These are phyloP conservation scores for Pichia nanzhaoensis DNA, from an alignment of 805 yeast species.

Conservation along the genomic window DNA sequence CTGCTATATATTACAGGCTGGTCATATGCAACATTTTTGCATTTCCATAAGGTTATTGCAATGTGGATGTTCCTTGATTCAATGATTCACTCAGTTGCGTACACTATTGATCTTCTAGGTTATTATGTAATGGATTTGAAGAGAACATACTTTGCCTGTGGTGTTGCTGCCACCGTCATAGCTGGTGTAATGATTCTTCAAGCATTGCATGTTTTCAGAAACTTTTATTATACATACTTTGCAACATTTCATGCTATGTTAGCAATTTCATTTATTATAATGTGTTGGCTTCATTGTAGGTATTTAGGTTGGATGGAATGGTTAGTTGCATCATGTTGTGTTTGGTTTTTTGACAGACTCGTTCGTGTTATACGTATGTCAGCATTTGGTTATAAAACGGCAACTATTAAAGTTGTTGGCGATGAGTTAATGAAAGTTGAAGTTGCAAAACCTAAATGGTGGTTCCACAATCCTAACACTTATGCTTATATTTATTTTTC, in stretches of 20 bases:
- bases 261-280: constrained; percentile 45
- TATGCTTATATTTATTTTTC: constrained; percentile 52
- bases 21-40: constrained; percentile 37
- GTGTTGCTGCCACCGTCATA: constrained; percentile 36
- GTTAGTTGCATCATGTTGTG: constrained; percentile 34
- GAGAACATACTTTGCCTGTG: constrained; percentile 22
- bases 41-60: constrained; percentile 46
- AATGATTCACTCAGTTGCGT: constrained; percentile 32
- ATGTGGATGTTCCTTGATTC: constrained; percentile 40
- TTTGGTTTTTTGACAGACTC: constrained; percentile 49
- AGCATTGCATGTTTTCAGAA: constrained; percentile 46
- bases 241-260: constrained; percentile 47
- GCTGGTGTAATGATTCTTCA: constrained; percentile 41
- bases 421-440: constrained; percentile 9
- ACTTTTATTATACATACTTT: constrained; percentile 51
- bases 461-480: constrained; percentile 50
- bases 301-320: constrained; percentile 29
- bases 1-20: constrained; percentile 38
- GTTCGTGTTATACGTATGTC: constrained; percentile 32
- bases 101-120: constrained; percentile 15
- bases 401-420: constrained; percentile 10
- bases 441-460: constrained; percentile 39
- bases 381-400: constrained; percentile 20
- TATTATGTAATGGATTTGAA: constrained; percentile 7
- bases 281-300: constrained; percentile 52